These are phyloP conservation scores for Copromyces sp. DNA, from an alignment of 495 filamentous ascomycete genomes.

Conservation along the genomic window DNA sequence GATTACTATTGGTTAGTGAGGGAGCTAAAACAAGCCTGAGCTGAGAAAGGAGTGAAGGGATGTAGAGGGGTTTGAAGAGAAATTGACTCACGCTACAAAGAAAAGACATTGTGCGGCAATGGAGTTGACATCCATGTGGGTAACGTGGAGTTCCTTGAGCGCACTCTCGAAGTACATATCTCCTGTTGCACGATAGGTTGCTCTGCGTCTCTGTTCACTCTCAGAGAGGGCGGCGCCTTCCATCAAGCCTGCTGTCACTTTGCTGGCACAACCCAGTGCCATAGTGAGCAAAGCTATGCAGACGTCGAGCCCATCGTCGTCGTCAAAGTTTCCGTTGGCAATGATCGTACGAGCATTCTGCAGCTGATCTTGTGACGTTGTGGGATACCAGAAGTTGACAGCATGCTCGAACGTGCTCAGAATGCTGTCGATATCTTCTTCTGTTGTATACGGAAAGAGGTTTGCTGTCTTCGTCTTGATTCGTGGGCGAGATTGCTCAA, in stretches of 20 bases:
- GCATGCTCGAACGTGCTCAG: constrained; percentile 21
- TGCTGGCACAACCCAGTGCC: constrained; percentile 23
- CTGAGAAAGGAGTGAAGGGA: neutral
- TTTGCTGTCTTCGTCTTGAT: constrained; percentile 7
- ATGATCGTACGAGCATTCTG: constrained; percentile 8
- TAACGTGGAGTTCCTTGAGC: constrained; percentile 21
- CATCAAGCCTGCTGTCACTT: constrained; percentile 12
- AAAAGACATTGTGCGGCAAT: constrained; percentile 26
- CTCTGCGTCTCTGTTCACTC: constrained; percentile 6
- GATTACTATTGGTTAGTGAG: neutral
- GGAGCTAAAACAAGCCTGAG: neutral
- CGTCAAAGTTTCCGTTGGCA: constrained; percentile 9
- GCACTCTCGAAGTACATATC: constrained; percentile 24
- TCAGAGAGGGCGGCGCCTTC: neutral
- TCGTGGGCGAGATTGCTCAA: constrained; percentile 18
- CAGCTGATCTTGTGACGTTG: constrained; percentile 15
- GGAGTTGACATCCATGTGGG: constrained; percentile 23
- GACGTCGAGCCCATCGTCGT: constrained; percentile 7
- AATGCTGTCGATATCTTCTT: constrained; percentile 28
- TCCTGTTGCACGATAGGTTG: constrained; percentile 14
- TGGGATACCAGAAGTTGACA: constrained; percentile 32
- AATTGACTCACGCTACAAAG: constrained; percentile 19
- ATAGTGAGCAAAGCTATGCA: constrained; percentile 24
- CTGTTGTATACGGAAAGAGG: constrained; percentile 25
- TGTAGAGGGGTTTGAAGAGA: neutral